Conservation (phyloP, 2,329 filamentous ascomycete genomes). For the Trichothecium sympodiale region DNA sequence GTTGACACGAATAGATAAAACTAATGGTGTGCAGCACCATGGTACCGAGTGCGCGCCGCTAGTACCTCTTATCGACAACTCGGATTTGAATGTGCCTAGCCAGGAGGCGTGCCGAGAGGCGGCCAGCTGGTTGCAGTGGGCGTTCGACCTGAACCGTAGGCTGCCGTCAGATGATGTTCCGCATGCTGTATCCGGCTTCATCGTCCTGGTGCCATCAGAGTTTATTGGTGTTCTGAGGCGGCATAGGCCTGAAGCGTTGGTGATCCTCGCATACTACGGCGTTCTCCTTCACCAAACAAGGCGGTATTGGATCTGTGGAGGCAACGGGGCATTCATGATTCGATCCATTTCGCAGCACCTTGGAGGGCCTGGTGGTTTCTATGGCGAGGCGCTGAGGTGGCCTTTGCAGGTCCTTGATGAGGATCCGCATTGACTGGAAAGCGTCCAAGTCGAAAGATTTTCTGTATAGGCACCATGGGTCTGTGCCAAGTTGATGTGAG, state of each 20-base stretch:
- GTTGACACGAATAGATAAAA: constrained; percentile 7
- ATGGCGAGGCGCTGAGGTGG: constrained; percentile 21
- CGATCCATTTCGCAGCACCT: constrained; percentile 19
- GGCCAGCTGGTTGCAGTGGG: constrained; percentile 18
- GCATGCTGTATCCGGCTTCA: constrained; percentile 21
- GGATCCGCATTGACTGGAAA: constrained; percentile 12
- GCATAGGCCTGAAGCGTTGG: constrained; percentile 28
- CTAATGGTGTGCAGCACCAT: constrained; percentile 2
- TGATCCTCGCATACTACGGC: constrained; percentile 38
- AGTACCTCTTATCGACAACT: constrained; percentile 17
- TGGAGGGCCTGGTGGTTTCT: constrained; percentile 13
- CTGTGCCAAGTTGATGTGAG: too few species aligned
- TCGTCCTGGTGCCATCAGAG: constrained; percentile 17
- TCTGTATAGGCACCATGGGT: too few species aligned
- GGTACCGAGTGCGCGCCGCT: constrained; percentile 16
- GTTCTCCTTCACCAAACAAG: constrained; percentile 32
- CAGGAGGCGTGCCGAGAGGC: constrained; percentile 18
- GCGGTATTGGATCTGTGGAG: constrained; percentile 26
- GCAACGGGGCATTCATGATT: constrained; percentile 19
- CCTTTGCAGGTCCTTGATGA: constrained; percentile 18
- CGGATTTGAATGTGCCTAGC: constrained; percentile 16
- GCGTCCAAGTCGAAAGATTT: too few species aligned
- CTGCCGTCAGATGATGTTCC: constrained; percentile 12
- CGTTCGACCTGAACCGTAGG: constrained; percentile 19
- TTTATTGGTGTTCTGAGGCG: constrained; percentile 23